Evolutionary conservation across 2,329 filamentous ascomycete species (phyloP).

Genomic region (Sordariomycetes sp.): DNA sequence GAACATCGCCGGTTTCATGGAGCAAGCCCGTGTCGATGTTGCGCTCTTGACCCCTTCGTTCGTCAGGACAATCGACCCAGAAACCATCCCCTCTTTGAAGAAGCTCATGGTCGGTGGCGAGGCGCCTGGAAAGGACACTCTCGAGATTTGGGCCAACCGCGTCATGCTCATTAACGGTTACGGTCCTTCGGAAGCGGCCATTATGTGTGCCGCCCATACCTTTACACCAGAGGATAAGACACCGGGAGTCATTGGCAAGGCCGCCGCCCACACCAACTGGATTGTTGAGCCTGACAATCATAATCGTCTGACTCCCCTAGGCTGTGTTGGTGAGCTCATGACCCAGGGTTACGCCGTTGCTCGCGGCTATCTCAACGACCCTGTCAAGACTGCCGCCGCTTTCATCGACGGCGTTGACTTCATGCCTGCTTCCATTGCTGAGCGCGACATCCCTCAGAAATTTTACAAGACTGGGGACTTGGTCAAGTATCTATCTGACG

Average conservation of each 20-base stretch:
- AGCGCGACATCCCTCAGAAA: not conserved
- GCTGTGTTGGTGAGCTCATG: constrained; percentile 8
- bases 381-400: constrained; percentile 14
- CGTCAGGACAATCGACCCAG: not conserved
- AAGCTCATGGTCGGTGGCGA: constrained; percentile 6
- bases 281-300: constrained; percentile 6
- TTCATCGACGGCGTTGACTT: not conserved
- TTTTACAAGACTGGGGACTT: not conserved
- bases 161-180: constrained; percentile 4
- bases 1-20: not conserved
- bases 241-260: constrained; percentile 3
- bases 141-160: constrained; percentile 5
- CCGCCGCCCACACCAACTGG: constrained; percentile 5
- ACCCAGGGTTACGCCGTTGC: constrained; percentile 25
- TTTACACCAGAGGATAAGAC: not conserved
- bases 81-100: not conserved
- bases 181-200: constrained; percentile 6
- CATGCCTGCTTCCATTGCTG: not conserved
- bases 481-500: not conserved
- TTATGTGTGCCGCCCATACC: constrained; percentile 4
- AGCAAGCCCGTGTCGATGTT: not conserved
- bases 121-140: constrained; percentile 3
- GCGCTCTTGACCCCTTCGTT: not conserved
- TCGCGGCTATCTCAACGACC: constrained; percentile 34
- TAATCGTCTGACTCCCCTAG: constrained; percentile 4